Evolutionary conservation across 2,329 filamentous ascomycete genomes (phyloP).

Genomic region (Colletotrichum theobromicola): DNA sequence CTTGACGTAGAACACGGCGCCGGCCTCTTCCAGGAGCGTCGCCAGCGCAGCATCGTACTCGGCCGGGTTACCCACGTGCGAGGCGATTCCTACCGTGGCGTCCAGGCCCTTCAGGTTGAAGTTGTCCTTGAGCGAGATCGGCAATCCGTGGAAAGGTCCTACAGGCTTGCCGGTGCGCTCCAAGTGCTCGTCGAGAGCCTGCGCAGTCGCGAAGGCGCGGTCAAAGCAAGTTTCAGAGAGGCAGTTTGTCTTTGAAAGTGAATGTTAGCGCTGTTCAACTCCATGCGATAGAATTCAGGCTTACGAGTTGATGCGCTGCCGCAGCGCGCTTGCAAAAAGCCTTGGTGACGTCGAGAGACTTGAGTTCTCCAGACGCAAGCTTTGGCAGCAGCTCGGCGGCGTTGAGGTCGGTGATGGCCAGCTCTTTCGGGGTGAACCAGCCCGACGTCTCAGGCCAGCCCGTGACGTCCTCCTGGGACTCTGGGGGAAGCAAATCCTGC

Average conservation of each 20-base stretch:
- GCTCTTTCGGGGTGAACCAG: constrained; percentile 57
- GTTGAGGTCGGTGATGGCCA: constrained; percentile 39
- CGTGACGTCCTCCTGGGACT: constrained; percentile 60
- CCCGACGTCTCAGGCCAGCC: constrained; percentile 60
- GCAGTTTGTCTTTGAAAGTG: constrained; percentile 45
- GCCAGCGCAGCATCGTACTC: constrained; percentile 44
- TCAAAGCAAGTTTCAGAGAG: constrained; percentile 61
- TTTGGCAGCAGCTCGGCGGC: constrained; percentile 37
- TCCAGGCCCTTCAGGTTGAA: constrained; percentile 68
- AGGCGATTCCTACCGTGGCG: constrained; percentile 65
- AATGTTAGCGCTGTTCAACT: neutral
- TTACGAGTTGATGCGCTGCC: constrained; percentile 36
- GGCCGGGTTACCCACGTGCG: constrained; percentile 64
- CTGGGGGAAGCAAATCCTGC: constrained; percentile 54
- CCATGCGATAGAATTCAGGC: neutral
- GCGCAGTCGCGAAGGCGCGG: constrained; percentile 53
- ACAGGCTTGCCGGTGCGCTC: constrained; percentile 48
- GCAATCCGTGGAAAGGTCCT: constrained; percentile 71
- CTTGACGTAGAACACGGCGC: constrained; percentile 62
- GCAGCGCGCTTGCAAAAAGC: constrained; percentile 59
- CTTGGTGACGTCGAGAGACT: constrained; percentile 49
- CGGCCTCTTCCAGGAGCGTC: constrained; percentile 47
- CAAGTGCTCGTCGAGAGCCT: constrained; percentile 54
- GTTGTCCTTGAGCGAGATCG: constrained; percentile 73
- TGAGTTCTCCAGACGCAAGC: constrained; percentile 41